These are phyloP conservation scores for Aphanomyces astaci DNA, from an alignment of 352 stramenopile genomes.

Conservation along the genomic window DNA sequence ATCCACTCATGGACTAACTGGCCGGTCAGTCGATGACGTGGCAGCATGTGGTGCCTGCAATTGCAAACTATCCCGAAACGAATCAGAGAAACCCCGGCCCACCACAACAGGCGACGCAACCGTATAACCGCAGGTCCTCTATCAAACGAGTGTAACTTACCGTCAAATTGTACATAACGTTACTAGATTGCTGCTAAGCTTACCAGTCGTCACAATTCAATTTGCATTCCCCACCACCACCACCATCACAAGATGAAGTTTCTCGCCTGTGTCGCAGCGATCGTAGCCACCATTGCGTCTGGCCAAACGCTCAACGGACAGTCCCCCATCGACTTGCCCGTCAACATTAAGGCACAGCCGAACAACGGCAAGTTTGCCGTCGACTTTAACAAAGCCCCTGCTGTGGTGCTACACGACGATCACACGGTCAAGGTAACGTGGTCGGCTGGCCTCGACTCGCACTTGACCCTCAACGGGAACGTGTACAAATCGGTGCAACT, in stretches of 20 bases:
- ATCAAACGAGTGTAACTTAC: too few relatives aligned
- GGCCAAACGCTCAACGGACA: not conserved
- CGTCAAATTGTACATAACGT: too few relatives aligned
- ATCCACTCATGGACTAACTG: too few relatives aligned
- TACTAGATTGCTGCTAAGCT: too few relatives aligned
- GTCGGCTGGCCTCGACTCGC: not conserved
- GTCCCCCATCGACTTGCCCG: constrained; percentile 17
- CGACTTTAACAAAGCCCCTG: not conserved
- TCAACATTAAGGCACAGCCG: not conserved
- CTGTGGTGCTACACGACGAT: not conserved
- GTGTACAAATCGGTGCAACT: constrained; percentile 29
- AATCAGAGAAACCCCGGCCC: too few relatives aligned
- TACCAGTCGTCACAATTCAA: too few relatives aligned
- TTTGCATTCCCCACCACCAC: not conserved
- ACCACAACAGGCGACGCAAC: too few relatives aligned
- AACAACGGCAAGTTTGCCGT: constrained; percentile 7
- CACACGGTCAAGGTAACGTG: constrained; percentile 14
- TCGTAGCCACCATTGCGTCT: not conserved
- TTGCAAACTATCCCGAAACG: too few relatives aligned
- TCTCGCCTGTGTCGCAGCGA: not conserved
- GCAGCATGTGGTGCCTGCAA: too few relatives aligned
- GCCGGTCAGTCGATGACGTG: too few relatives aligned
- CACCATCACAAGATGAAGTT: not conserved
- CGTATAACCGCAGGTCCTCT: too few relatives aligned
- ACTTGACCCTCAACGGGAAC: constrained; percentile 27